phyloP scores from a whole-genome alignment of 139 green algal species.

The Micractinium conductrix region DNA sequence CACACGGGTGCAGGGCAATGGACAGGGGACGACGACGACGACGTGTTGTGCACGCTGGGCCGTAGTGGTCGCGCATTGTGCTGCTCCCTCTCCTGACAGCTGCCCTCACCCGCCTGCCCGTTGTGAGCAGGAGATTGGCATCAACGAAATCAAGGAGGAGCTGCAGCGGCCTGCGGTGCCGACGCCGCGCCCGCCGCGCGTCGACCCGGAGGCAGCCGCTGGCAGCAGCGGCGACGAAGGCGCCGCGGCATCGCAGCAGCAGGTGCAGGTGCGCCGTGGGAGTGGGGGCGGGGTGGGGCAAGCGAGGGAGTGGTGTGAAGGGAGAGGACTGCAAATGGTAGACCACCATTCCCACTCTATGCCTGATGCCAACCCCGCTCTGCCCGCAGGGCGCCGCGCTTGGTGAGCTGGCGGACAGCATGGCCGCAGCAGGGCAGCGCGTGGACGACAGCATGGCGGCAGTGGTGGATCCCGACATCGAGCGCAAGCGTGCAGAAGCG shows the following conservation, averaged over 20 bases:
- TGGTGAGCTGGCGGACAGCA: conserved; percentile 43
- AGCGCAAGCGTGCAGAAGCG: conserved; percentile 75
- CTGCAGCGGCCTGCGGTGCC: conserved; percentile 45
- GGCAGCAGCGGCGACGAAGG: neutral
- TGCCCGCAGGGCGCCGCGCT: conserved; percentile 21
- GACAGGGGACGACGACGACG: too few relatives aligned
- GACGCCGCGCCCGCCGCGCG: neutral
- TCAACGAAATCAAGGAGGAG: conserved; percentile 90
- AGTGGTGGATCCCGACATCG: conserved; percentile 80
- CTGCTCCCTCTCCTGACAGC: too few relatives aligned
- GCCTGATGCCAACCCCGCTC: neutral
- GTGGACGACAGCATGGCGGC: neutral
- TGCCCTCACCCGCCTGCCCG: neutral
- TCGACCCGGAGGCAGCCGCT: neutral
- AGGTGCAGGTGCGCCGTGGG: neutral
- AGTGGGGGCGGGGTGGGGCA: neutral
- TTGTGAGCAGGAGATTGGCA: conserved; percentile 84
- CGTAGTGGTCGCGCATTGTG: too few relatives aligned
- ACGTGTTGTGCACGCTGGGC: too few relatives aligned
- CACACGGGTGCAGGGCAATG: too few relatives aligned
- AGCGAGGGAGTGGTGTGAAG: neutral
- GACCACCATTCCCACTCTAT: neutral
- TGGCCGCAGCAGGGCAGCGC: conserved; percentile 1
- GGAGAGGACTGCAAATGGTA: neutral
- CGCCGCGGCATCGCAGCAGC: neutral